Base-by-base conservation (phyloP, 805 yeast species). In the Pichia deserticola region DNA sequence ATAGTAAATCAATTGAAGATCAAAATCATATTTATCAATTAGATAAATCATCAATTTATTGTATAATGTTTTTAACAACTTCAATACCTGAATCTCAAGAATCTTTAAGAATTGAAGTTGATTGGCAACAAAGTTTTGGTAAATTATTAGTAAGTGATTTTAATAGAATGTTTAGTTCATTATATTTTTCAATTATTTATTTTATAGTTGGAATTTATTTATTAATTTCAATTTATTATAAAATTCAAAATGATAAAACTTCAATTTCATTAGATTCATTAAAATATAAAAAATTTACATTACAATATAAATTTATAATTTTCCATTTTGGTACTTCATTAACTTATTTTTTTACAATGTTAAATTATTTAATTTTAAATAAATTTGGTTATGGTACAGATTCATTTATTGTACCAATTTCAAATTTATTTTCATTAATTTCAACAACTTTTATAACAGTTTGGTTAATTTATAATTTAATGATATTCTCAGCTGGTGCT, bases 121-220 rank as follows among this genome's bases (percentile, higher is more conserved):
- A 60, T 42, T 66, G 70, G 70, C 54, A 50, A n/a, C 70, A 66
- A 50, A 53, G 64, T 7, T 64, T 54, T 50, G 70, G 70, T 34
- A 45, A 52, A 36, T 53, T 66, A 36, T 41, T 61, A n/a, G 59
- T 58, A 5, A 56, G 59, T 9, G 70, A 66, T 42, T 66, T 61
- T 43, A 54, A 55, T 30, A 55, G 56, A 41, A 40, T 66, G 42
- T 60, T 58, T 40, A 42, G 60, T 27, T 54, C 59, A 27, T 51
- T 62, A 27, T 36, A 49, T n/a, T 49, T 66, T 50, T 36, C 57
- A 13, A 7, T 58, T 5, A 30, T 54, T n/a, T 65, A 66, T 49
- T n/a, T 51, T 8, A 8, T 48, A 1, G 45, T 55, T 25, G 51
- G 57, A 9, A 37, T 47, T 1, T 8, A 45, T 11, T 62, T 56